Evolutionary conservation across 192 early-diverging fungal species (phyloP).

Genomic region (Mortierella hygrophila): DNA sequence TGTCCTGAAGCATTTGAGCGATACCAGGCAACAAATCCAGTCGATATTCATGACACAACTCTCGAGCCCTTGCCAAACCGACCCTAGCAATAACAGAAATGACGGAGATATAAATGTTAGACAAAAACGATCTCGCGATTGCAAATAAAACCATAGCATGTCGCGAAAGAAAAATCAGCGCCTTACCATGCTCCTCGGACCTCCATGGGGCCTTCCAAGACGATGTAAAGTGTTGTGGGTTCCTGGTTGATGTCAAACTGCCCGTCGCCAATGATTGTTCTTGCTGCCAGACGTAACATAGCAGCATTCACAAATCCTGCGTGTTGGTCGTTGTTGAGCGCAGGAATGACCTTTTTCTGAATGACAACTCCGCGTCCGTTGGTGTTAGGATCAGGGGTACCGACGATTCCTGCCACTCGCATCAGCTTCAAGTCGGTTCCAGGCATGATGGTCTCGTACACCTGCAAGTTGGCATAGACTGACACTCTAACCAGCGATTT

Average conservation of each 20-base stretch:
- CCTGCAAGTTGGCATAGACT: conserved; percentile 47
- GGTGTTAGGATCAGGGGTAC: conserved; percentile 42
- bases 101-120: neutral
- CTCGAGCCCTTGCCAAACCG: conserved; percentile 45
- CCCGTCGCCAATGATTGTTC: conserved; percentile 61
- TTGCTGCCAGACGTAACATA: conserved; percentile 63
- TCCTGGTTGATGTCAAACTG: conserved; percentile 61
- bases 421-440: conserved; percentile 52
- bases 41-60: conserved; percentile 49
- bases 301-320: conserved; percentile 68
- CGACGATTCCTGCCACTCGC: conserved; percentile 51
- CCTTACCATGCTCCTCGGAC: conserved; percentile 66
- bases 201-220: conserved; percentile 63
- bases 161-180: neutral
- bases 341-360: conserved; percentile 54
- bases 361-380: conserved; percentile 40
- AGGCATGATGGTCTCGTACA: conserved; percentile 53
- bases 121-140: too few relatives aligned
- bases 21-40: conserved; percentile 45
- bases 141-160: neutral
- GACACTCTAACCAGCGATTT: conserved; percentile 36
- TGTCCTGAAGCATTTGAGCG: conserved; percentile 53
- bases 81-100: conserved; percentile 17
- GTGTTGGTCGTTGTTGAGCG: conserved; percentile 50
- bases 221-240: conserved; percentile 42